These are phyloP conservation scores for Gastrolobium villosum DNA, from an alignment of 306 rosid genomes.

Conservation along the genomic window DNA sequence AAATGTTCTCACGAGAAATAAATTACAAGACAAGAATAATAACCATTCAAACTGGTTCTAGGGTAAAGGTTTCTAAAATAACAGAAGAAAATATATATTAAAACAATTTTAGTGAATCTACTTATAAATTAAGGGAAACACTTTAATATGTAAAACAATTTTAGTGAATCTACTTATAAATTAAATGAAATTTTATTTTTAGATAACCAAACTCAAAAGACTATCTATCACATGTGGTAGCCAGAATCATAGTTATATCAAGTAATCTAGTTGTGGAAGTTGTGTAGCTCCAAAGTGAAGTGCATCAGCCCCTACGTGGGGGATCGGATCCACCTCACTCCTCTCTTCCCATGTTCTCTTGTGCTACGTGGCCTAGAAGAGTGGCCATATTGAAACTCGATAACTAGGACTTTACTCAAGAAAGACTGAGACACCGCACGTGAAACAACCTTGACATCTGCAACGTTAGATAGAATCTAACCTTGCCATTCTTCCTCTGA, in stretches of 20 bases:
- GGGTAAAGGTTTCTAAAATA: background rate
- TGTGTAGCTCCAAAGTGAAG: no score
- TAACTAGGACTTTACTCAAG: background rate
- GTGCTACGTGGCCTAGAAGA: background rate
- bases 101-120: no score
- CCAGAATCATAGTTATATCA: no score
- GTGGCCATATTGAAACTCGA: background rate
- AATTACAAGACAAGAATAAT: background rate
- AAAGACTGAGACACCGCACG: slow-evolving; percentile 38
- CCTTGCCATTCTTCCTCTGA: slow-evolving; percentile 19
- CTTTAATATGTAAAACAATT: no score
- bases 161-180: no score
- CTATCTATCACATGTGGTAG: no score
- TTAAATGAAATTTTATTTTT: no score
- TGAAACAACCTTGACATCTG: slow-evolving; percentile 50
- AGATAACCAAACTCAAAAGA: no score
- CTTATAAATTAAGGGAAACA: no score
- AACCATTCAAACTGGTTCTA: background rate
- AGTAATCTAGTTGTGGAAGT: no score
- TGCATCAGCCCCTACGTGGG: no score
- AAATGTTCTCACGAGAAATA: background rate
- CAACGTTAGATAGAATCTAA: slow-evolving; percentile 33
- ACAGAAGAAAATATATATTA: background rate
- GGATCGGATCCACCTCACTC: background rate
- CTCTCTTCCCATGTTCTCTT: background rate